Evolutionary conservation across 345 rosid species (phyloP).

Genomic region (Arabis alpina): DNA sequence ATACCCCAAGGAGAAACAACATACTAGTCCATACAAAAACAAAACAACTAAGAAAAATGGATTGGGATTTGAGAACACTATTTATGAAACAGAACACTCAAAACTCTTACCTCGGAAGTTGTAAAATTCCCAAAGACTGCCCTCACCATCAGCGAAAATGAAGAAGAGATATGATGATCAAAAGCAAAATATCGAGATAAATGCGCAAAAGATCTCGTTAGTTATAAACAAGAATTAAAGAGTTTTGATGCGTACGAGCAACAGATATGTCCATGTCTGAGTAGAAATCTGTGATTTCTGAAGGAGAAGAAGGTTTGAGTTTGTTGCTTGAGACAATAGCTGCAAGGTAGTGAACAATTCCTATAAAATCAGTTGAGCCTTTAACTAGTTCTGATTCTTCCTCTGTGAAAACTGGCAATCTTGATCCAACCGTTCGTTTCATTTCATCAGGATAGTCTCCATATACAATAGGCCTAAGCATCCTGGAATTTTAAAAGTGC

Average conservation of each 20-base stretch:
- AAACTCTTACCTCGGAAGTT: no score
- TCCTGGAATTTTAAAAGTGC: slow-evolving; percentile 48
- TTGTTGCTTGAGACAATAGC: slow-evolving; percentile 28
- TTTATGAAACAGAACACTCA: no score
- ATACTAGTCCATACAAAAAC: slow-evolving; percentile 37
- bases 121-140: no score
- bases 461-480: slow-evolving; percentile 56
- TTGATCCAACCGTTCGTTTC: slow-evolving; percentile 62
- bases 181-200: no score
- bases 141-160: no score
- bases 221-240: background rate
- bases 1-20: slow-evolving; percentile 44
- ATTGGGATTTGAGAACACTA: background rate
- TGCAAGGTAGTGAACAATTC: slow-evolving; percentile 51
- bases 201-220: background rate
- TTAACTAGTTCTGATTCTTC: slow-evolving; percentile 60
- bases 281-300: slow-evolving; percentile 40
- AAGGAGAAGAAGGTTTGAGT: slow-evolving; percentile 20
- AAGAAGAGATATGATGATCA: no score
- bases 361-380: slow-evolving; percentile 68
- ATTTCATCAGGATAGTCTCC: slow-evolving; percentile 74
- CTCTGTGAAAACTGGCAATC: slow-evolving; percentile 61
- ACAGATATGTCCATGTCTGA: slow-evolving; percentile 45
- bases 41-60: slow-evolving; percentile 7
- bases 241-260: slow-evolving; percentile 18